Evolutionary conservation across 805 yeast genomes (phyloP).

Genomic region (Candida tibetensis): DNA sequence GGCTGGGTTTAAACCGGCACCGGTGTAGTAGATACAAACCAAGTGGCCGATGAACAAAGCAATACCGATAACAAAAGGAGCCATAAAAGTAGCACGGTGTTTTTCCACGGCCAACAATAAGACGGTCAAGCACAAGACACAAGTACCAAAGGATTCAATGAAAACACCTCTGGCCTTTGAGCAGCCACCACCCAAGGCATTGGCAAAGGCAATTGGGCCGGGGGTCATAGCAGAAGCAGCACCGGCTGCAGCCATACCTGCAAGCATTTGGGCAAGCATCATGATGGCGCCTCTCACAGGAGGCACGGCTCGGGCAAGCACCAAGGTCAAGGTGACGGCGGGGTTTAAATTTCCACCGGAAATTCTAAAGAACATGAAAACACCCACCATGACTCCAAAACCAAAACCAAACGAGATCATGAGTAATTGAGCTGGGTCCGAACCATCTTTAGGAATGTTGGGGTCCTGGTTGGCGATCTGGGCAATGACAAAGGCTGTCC

Average conservation of each 20-base stretch:
- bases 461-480: slow-evolving; percentile 72
- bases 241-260: slow-evolving; percentile 91
- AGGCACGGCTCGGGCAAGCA: slow-evolving; percentile 69
- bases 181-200: slow-evolving; percentile 67
- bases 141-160: slow-evolving; percentile 78
- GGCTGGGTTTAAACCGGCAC: slow-evolving; percentile 92
- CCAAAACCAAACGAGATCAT: slow-evolving; percentile 89
- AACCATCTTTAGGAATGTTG: slow-evolving; percentile 21
- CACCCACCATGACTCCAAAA: slow-evolving; percentile 74
- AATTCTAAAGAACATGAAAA: slow-evolving; percentile 65
- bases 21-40: slow-evolving; percentile 78
- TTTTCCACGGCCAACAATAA: slow-evolving; percentile 82
- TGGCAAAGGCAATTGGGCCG: slow-evolving; percentile 69
- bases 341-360: slow-evolving; percentile 93
- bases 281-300: slow-evolving; percentile 67
- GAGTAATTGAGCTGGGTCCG: slow-evolving; percentile 64
- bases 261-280: slow-evolving; percentile 68
- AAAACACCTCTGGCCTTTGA: slow-evolving; percentile 75
- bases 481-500: slow-evolving; percentile 80
- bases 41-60: slow-evolving; percentile 80
- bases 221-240: slow-evolving; percentile 86
- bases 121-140: slow-evolving; percentile 71
- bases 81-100: slow-evolving; percentile 69
- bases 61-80: slow-evolving; percentile 81
- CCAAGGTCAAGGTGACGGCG: slow-evolving; percentile 73